Percentiles rank a stretch among this genome's conserved stretches.
These are phyloP conservation scores for Venturiaceae sp. DNA, from an alignment of 2,329 filamentous ascomycete species.

Conservation along the genomic window DNA sequence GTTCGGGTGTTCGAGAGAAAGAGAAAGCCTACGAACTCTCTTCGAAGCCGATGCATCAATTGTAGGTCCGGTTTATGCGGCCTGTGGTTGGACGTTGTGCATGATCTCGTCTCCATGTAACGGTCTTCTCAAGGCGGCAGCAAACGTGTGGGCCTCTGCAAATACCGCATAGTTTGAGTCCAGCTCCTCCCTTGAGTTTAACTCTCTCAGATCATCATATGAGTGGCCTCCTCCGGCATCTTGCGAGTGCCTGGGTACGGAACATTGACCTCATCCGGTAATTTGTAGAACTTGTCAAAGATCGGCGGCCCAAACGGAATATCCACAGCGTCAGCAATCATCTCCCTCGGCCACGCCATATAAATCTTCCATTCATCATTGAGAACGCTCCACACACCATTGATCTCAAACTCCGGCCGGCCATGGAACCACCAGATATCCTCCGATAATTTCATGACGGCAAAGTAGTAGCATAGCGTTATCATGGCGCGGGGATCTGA, in stretches of 20 bases:
- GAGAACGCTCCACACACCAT: background rate
- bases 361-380: slow-evolving; percentile 3
- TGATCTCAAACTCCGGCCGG: slow-evolving; percentile 4
- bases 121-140: no score
- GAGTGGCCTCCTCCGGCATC: background rate
- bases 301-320: background rate
- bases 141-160: no score
- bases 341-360: slow-evolving; percentile 4
- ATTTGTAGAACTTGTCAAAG: background rate
- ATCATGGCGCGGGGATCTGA: slow-evolving; percentile 5
- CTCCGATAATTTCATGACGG: slow-evolving; percentile 4
- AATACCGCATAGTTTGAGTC: no score
- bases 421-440: slow-evolving; percentile 6
- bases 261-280: background rate
- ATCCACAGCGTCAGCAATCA: background rate
- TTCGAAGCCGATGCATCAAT: no score
- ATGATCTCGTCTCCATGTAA: no score
- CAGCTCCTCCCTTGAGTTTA: no score
- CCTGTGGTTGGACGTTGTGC: no score
- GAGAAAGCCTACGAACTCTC: no score
- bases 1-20: no score
- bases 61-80: no score
- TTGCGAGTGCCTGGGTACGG: background rate
- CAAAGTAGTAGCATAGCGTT: slow-evolving; percentile 6
- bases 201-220: background rate